A percentile compares a stretch with the other conserved stretches of the same genome.
phyloP scores from a whole-genome alignment of 768 basidiomycete species.

The Russula dissimulans region DNA sequence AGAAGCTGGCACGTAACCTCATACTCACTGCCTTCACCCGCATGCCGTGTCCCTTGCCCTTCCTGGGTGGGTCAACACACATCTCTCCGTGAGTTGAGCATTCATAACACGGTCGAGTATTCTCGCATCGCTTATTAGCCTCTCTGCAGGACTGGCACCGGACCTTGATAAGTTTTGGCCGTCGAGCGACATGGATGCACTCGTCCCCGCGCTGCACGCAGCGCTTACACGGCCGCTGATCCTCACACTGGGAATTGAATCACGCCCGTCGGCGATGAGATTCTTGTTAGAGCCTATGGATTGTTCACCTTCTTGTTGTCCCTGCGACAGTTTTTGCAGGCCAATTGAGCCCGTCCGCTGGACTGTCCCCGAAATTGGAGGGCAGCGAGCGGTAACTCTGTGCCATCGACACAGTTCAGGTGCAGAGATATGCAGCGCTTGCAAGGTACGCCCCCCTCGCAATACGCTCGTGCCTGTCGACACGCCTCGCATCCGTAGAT shows the following conservation, averaged over 20 bases:
- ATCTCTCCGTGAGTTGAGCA: constrained; percentile 39
- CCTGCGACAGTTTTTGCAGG: constrained; percentile 50
- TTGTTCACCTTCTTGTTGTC: constrained; percentile 54
- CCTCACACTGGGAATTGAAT: constrained; percentile 40
- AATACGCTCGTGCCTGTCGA: constrained; percentile 40
- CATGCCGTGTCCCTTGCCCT: constrained; percentile 45
- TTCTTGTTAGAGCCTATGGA: too few species aligned
- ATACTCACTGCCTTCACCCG: constrained; percentile 49
- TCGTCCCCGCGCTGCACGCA: constrained; percentile 46
- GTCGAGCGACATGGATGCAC: constrained; percentile 47
- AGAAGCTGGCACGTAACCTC: not conserved
- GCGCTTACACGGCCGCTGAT: constrained; percentile 52
- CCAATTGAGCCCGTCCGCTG: constrained; percentile 46
- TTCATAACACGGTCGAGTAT: constrained; percentile 44
- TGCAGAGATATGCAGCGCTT: constrained; percentile 28
- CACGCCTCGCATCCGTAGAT: constrained; percentile 55
- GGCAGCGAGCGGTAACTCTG: constrained; percentile 6
- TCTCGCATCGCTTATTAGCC: constrained; percentile 52
- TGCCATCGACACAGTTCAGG: constrained; percentile 41
- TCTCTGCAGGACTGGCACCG: constrained; percentile 51
- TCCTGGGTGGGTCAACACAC: constrained; percentile 43
- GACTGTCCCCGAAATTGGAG: constrained; percentile 24
- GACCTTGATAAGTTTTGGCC: constrained; percentile 48
- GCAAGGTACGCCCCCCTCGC: constrained; percentile 33
- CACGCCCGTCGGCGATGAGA: not conserved